Evolutionary conservation across 1,284 basidiomycete genomes (phyloP).

Genomic region (Ustanciosporium gigantosporum): DNA sequence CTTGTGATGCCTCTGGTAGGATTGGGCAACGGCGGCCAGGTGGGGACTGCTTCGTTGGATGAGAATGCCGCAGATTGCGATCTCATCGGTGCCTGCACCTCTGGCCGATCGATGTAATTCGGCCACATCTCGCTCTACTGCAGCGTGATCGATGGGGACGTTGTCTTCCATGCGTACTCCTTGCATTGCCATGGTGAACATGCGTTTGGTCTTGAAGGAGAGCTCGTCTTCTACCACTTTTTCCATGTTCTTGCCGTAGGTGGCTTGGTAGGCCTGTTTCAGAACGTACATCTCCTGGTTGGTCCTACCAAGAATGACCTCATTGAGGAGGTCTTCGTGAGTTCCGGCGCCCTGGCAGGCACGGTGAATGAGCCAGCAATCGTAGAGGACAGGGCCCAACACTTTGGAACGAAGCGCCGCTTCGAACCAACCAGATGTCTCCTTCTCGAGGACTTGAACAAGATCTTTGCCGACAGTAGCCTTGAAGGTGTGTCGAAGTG

Average conservation of each 20-base stretch:
- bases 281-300: conserved; percentile 55
- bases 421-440: conserved; percentile 58
- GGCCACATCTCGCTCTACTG: conserved; percentile 39
- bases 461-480: conserved; percentile 55
- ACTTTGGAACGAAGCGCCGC: conserved; percentile 44
- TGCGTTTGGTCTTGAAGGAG: conserved; percentile 57
- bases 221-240: conserved; percentile 58
- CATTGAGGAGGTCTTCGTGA: conserved; percentile 58
- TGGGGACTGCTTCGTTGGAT: conserved; percentile 53
- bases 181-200: conserved; percentile 55
- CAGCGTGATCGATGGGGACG: conserved; percentile 32
- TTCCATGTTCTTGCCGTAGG: conserved; percentile 51
- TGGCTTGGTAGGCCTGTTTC: conserved; percentile 52
- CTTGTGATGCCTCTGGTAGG: conserved; percentile 45
- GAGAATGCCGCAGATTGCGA: conserved; percentile 56
- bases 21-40: conserved; percentile 51
- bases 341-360: conserved; percentile 58
- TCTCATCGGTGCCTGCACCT: conserved; percentile 52
- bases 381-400: conserved; percentile 53
- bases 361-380: conserved; percentile 54
- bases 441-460: conserved; percentile 52
- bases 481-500: conserved; percentile 51
- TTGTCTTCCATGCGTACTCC: conserved; percentile 50
- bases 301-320: conserved; percentile 53
- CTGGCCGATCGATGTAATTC: conserved; percentile 28